A percentile compares a stretch with the other conserved stretches of the same genome.
Evolutionary conservation across 805 yeast species (phyloP).

Genomic region (Pichia nakasei): DNA sequence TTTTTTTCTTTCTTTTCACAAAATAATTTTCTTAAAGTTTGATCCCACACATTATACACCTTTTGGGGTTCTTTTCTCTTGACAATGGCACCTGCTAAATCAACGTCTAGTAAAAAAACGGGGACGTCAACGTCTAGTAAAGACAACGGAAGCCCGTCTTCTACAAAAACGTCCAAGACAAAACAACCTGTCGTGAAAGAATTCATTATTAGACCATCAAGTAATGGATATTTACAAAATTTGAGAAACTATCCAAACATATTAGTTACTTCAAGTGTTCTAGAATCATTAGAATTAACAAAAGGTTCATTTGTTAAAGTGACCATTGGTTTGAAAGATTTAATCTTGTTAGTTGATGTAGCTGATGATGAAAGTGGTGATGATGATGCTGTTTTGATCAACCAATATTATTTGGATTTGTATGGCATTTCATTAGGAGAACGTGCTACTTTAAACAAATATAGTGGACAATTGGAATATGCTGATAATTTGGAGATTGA

Average conservation of each 20-base stretch:
- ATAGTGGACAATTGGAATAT: slow-evolving; percentile 39
- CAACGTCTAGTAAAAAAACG: neutral
- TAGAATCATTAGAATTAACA: slow-evolving; percentile 16
- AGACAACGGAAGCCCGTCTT: neutral
- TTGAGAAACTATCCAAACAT: slow-evolving; percentile 13
- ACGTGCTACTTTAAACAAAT: slow-evolving; percentile 34
- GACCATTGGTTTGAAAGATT: slow-evolving; percentile 17
- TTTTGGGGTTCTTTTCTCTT: too few species aligned
- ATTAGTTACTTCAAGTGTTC: slow-evolving; percentile 18
- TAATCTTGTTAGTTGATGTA: slow-evolving; percentile 9
- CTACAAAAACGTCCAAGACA: slow-evolving; percentile 6
- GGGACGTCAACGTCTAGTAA: neutral
- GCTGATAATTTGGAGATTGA: slow-evolving; percentile 15
- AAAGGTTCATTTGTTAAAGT: slow-evolving; percentile 22
- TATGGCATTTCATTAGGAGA: slow-evolving; percentile 24
- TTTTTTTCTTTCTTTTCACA: too few species aligned
- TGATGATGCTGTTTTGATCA: slow-evolving; percentile 22
- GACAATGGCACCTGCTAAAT: slow-evolving; percentile 3
- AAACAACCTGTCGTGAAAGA: slow-evolving; percentile 19
- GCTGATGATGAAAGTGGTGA: slow-evolving; percentile 11
- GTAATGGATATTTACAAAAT: neutral
- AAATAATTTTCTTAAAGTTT: too few species aligned
- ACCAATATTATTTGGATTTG: slow-evolving; percentile 14
- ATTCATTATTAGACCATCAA: slow-evolving; percentile 23
- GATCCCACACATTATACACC: too few species aligned